Evolutionary conservation across 2,329 filamentous ascomycete species (phyloP).

Genomic region (Penicillium sp.): DNA sequence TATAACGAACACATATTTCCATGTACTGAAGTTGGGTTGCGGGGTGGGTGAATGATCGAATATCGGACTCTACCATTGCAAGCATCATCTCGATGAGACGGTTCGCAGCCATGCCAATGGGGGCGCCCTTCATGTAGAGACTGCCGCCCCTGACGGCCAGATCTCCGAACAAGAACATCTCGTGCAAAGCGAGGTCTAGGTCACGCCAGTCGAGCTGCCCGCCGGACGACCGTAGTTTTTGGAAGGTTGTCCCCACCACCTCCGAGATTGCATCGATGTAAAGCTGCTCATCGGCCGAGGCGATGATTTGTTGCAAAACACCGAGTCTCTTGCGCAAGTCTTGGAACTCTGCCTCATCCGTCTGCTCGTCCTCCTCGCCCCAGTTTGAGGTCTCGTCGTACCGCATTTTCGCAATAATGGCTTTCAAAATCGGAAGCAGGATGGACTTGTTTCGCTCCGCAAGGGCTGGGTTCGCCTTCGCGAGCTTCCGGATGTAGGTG

Average conservation of each 20-base stretch:
- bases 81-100: constrained; percentile 88
- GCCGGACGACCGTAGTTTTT: constrained; percentile 71
- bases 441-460: constrained; percentile 75
- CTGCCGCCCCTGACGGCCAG: constrained; percentile 86
- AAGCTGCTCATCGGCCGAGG: constrained; percentile 80
- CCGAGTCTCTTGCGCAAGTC: constrained; percentile 88
- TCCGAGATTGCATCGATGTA: constrained; percentile 87
- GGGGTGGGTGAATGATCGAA: constrained; percentile 82
- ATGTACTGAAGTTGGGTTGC: constrained; percentile 95
- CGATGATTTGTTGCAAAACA: constrained; percentile 87
- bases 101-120: constrained; percentile 75
- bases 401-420: constrained; percentile 93
- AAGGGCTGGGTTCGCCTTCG: constrained; percentile 62
- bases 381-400: constrained; percentile 93
- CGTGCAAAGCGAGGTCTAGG: constrained; percentile 86
- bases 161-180: constrained; percentile 95
- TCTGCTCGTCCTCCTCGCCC: constrained; percentile 92
- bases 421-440: constrained; percentile 83
- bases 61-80: constrained; percentile 90
- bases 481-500: constrained; percentile 81
- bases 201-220: constrained; percentile 88
- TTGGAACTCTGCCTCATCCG: constrained; percentile 95
- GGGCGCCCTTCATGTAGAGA: constrained; percentile 79
- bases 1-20: constrained; percentile 96
- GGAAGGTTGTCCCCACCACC: constrained; percentile 83